Evolutionary conservation across 179 eudicot species (phyloP), one percentile per base, ranked within the genome.

Genomic region (Drosera spatulata): DNA sequence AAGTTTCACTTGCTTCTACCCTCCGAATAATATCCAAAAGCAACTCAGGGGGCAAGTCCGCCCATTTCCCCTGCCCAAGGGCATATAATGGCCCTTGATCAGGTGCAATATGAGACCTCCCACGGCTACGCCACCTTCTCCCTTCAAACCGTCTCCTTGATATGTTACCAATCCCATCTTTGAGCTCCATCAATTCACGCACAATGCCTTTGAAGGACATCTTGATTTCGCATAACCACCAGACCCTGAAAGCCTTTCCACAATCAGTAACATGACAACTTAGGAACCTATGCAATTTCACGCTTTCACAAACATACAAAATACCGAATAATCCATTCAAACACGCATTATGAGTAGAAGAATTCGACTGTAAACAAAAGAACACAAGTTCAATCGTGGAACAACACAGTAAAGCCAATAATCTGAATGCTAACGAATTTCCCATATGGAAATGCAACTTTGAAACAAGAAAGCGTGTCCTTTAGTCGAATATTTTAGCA

Each of bases 191-290:
- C 47, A 83, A 67, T 66, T 86, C 95, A 6, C 85, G 75, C 5
- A 87, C 85, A 53, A 91, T 76, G 62, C 81, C 77, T 75, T 78
- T 91, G 70, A 91, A 79, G 15, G 95, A 78, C 97, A 91, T 91
- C 73, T 68, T 65, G 40, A 39, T 54, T 12, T 39, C 48, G 66
- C 55, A 65, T 44, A 47, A 9, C 55, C 64, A 42, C 49, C 64
- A 60, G 41, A 39, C 22, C 47, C 7, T 37, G n/a, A 10, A 12
- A 55, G 41, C 58, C 58, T 53, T 55, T 42, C 10, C 37, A 55
- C 58, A 33, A 22, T 22, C 4, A 65, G n/a, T 59, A 10, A 1
- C 4, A 49, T 22, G 39, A 22, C 41, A 38, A 58, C 48, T 48
- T 58, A 4, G 38, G 54, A 45, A 39, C 15, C 42, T 12, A 37